Conservation (phyloP, 345 rosid genomes). For the Gossypium ekmanianum region DNA sequence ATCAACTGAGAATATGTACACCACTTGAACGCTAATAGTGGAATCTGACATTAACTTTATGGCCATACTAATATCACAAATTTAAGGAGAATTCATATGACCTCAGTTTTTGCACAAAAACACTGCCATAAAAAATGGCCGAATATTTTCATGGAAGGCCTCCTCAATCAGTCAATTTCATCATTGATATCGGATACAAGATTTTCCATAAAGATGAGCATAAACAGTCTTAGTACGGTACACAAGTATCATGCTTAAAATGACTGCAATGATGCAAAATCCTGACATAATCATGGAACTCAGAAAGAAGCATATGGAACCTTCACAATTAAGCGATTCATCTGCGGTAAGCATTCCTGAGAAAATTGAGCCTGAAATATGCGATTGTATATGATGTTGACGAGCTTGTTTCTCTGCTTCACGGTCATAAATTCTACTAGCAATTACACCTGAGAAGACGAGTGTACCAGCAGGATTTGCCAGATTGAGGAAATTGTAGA, state of each 20-base stretch:
- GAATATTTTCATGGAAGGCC: background rate
- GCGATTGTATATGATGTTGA: slow-evolving; percentile 21
- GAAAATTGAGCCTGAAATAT: slow-evolving; percentile 23
- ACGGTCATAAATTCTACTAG: slow-evolving; percentile 77
- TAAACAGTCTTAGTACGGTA: slow-evolving; percentile 77
- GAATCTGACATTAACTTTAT: too few species aligned
- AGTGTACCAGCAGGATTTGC: slow-evolving; percentile 96
- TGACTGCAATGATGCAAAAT: slow-evolving; percentile 63
- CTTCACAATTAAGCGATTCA: slow-evolving; percentile 66
- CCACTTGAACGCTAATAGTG: background rate
- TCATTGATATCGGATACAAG: slow-evolving; percentile 28
- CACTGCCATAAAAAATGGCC: background rate
- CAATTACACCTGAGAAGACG: slow-evolving; percentile 80
- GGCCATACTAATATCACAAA: background rate
- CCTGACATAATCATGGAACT: slow-evolving; percentile 95
- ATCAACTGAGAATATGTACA: slow-evolving; percentile 1
- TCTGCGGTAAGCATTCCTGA: slow-evolving; percentile 31
- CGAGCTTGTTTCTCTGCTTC: slow-evolving; percentile 87
- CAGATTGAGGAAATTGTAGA: slow-evolving; percentile 88
- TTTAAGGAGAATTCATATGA: too few species aligned
- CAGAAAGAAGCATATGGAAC: slow-evolving; percentile 81
- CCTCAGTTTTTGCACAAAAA: too few species aligned
- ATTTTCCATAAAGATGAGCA: slow-evolving; percentile 67
- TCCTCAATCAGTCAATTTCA: background rate
- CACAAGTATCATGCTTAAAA: slow-evolving; percentile 84